Conservation (phyloP, 2,329 filamentous ascomycete genomes). For the Simplicillium aogashimaense region DNA sequence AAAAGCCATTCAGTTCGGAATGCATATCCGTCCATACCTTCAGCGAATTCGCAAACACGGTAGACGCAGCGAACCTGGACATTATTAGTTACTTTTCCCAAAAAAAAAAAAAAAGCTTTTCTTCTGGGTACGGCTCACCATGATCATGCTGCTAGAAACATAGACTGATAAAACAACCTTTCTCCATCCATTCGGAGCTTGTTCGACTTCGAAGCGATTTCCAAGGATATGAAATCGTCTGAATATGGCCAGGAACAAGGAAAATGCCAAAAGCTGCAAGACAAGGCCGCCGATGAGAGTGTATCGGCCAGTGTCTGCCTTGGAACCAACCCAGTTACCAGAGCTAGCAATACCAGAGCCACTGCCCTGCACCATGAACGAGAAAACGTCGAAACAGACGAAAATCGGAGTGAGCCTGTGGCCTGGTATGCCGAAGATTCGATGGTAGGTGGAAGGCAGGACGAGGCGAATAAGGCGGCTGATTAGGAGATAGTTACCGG, state of each 20-base stretch:
- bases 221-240: constrained; percentile 24
- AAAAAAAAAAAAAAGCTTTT: not conserved
- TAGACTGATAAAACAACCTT: constrained; percentile 30
- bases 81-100: not conserved
- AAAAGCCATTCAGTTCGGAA: constrained; percentile 42
- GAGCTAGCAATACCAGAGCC: constrained; percentile 33
- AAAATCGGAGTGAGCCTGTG: constrained; percentile 33
- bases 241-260: constrained; percentile 28
- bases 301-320: constrained; percentile 25
- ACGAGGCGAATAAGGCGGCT: constrained; percentile 31
- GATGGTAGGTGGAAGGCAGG: constrained; percentile 20
- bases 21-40: constrained; percentile 38
- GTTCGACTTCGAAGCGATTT: constrained; percentile 8
- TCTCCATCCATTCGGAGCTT: constrained; percentile 23
- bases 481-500: constrained; percentile 40
- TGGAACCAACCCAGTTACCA: constrained; percentile 28
- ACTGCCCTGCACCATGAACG: constrained; percentile 32
- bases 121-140: constrained; percentile 22
- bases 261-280: constrained; percentile 29
- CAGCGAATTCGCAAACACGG: constrained; percentile 40
- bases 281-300: constrained; percentile 31
- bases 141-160: constrained; percentile 31
- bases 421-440: constrained; percentile 24
- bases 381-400: constrained; percentile 32
- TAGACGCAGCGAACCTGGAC: constrained; percentile 38